Evolutionary conservation across 1,284 basidiomycete species (phyloP), one percentile per base, ranked within the genome.

Genomic region (Stereum hirsutum): DNA sequence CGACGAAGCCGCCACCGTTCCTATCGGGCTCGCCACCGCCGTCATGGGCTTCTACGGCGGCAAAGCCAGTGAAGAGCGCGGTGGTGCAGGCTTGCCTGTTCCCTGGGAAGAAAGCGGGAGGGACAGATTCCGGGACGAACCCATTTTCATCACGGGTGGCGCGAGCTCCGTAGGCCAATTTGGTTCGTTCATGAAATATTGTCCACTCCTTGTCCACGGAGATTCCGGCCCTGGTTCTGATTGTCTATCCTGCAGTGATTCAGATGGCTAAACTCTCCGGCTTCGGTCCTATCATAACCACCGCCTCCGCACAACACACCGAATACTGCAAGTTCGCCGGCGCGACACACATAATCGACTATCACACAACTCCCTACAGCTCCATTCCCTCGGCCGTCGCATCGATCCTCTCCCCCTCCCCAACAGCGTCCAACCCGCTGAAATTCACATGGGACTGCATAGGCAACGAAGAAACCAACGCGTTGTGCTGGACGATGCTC

Each of bases 91-190:
- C 54, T 36, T 64, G 53, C 44, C 42, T 11, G 54, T 62, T 2
- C 12, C 51, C 1, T 56, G 59, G 49, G 53, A 54, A 24, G 54
- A 57, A 34, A 55, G 53, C 14, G 61, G 62, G 2, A 48, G 59
- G 2, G 58, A 59, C 14, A 68, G 66, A 42, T 68, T 64, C 49
- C 43, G 55, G 0, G 55, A 57, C 6, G 58, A 63, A 43, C 58
- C 69, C 2, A 57, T 69, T 24, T 46, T 74, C 40, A 57, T 74
- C 39, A 52, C 69, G 41, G 71, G 69, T 10, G 72, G 72, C 10
- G 54, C 68, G 2, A 61, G 62, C 0, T 65, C 65, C 12, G 67
- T 72, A 6, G 72, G 72, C 10, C 58, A 60, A 49, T 72, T 62
- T 45, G 55, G 66, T 63, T 12, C 15, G n/a, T n/a, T n/a, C n/a